These are phyloP conservation scores for Willaertia magna DNA, from an alignment of 208 protist species.

Conservation along the genomic window DNA sequence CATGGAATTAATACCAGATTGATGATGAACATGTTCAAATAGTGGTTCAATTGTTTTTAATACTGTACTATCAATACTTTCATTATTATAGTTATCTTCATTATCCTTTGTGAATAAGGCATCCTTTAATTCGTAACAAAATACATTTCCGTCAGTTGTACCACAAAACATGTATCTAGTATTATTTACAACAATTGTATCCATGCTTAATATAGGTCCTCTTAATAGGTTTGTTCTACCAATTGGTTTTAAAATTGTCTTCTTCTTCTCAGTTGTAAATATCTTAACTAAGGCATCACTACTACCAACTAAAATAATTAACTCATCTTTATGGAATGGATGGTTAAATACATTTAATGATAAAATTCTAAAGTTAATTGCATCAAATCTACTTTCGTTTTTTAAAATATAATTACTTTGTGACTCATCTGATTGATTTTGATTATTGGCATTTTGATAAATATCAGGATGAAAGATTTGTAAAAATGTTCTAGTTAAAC, in stretches of 20 bases:
- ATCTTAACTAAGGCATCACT: not conserved
- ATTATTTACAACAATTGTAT: not conserved
- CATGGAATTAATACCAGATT: not conserved
- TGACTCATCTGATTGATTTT: not conserved
- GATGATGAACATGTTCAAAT: not conserved
- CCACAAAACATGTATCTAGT: not conserved
- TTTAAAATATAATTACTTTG: not conserved
- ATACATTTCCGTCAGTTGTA: not conserved
- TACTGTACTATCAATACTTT: too few species aligned
- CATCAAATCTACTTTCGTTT: not conserved
- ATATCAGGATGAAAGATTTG: not conserved
- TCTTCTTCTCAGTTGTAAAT: not conserved
- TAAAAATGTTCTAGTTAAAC: not conserved
- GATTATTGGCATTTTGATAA: not conserved
- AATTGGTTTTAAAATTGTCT: not conserved
- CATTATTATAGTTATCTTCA: too few species aligned
- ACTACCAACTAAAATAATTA: not conserved
- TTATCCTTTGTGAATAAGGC: too few species aligned
- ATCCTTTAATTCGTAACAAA: not conserved
- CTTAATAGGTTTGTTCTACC: not conserved
- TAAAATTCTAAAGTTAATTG: not conserved
- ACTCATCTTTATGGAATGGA: not conserved
- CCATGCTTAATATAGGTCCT: not conserved
- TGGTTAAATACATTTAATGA: not conserved
- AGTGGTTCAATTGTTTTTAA: not conserved